Conservation (phyloP, 2,329 filamentous ascomycete species). For the Fusarium mangiferae region DNA sequence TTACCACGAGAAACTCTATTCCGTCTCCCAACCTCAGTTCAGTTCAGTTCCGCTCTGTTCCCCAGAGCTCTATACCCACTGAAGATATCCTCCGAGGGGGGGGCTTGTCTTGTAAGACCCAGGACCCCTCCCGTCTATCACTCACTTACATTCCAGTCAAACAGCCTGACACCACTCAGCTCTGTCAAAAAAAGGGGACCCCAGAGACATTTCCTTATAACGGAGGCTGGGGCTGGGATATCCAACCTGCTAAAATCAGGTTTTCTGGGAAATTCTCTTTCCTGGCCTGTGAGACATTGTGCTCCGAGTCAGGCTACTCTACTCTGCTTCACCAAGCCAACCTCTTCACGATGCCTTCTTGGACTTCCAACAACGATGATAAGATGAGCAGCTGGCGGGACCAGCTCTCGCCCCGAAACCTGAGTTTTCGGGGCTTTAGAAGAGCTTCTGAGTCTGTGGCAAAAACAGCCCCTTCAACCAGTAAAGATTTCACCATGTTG, state of each 20-base stretch:
- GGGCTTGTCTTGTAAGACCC: background rate
- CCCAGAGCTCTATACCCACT: constrained; percentile 5
- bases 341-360: constrained; percentile 28
- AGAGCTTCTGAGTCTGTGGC: constrained; percentile 31
- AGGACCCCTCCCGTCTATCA: constrained; percentile 28
- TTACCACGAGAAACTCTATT: constrained; percentile 31
- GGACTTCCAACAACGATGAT: constrained; percentile 27
- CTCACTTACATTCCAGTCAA: constrained; percentile 35
- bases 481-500: constrained; percentile 33
- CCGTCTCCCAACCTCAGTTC: background rate
- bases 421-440: constrained; percentile 35
- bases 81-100: constrained; percentile 2
- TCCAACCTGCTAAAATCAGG: background rate
- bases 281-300: constrained; percentile 21
- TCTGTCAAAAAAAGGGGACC: constrained; percentile 1
- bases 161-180: constrained; percentile 17
- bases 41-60: background rate
- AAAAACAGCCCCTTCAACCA: constrained; percentile 8
- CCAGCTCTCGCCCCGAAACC: constrained; percentile 30
- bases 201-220: constrained; percentile 23
- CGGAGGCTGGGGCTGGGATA: background rate
- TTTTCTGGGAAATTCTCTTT: constrained; percentile 1
- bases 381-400: constrained; percentile 39
- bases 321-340: background rate
- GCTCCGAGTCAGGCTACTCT: background rate